Percentiles rank a stretch among this genome's conserved stretches.
Conservation (phyloP, 768 basidiomycete genomes). For the Termitomyces sp. region DNA sequence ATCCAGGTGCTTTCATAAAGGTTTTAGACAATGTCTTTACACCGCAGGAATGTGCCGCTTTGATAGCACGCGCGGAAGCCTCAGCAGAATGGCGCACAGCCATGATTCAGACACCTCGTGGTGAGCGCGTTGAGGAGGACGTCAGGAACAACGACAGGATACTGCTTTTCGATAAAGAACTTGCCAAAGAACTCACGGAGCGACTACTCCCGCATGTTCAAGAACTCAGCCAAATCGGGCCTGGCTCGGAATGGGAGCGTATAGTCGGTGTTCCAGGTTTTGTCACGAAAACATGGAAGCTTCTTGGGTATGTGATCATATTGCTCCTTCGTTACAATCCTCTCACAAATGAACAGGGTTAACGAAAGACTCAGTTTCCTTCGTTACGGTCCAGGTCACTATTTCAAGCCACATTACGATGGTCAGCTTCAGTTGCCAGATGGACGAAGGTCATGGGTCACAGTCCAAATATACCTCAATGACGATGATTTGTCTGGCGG, state of each 20-base stretch:
- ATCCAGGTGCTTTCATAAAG: constrained; percentile 30
- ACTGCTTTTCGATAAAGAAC: constrained; percentile 24
- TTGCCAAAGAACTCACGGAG: constrained; percentile 26
- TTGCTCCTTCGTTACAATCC: background rate
- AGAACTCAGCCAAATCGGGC: constrained; percentile 26
- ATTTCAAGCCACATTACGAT: constrained; percentile 39
- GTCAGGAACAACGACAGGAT: constrained; percentile 36
- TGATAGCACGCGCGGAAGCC: constrained; percentile 26
- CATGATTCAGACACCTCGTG: constrained; percentile 20
- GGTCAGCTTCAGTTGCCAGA: constrained; percentile 32
- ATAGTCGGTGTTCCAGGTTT: constrained; percentile 27
- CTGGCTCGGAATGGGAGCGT: constrained; percentile 26
- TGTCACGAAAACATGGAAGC: constrained; percentile 30
- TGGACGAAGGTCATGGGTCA: constrained; percentile 34
- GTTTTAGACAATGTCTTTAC: constrained; percentile 37
- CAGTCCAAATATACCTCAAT: constrained; percentile 45
- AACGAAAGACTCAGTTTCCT: constrained; percentile 45
- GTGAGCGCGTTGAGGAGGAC: constrained; percentile 23
- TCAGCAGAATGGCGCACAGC: constrained; percentile 30
- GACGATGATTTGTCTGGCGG: constrained; percentile 34
- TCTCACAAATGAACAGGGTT: constrained; percentile 21
- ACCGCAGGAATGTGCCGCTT: constrained; percentile 29
- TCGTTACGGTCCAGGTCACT: constrained; percentile 39
- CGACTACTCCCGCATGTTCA: constrained; percentile 29
- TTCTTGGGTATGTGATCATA: constrained; percentile 24